These are phyloP conservation scores for Wickerhamomyces bisporus DNA, from an alignment of 805 yeast genomes.

Conservation along the genomic window DNA sequence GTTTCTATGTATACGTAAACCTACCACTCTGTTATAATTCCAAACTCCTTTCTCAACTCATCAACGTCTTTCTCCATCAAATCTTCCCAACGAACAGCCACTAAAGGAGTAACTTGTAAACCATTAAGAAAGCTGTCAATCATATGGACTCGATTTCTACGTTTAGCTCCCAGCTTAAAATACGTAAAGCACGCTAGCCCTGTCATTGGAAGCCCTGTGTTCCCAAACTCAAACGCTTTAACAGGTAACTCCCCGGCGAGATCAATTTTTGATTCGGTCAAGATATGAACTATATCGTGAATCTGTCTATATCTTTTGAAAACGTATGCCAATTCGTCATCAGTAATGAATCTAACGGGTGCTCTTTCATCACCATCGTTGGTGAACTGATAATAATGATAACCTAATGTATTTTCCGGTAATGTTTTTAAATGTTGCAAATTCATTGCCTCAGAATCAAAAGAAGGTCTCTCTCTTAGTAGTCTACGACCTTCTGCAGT, in stretches of 20 bases:
- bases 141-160: constrained; percentile 49
- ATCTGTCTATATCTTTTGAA: constrained; percentile 93
- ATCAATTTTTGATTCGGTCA: constrained; percentile 83
- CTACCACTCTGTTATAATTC: constrained; percentile 35
- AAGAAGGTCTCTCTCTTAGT: constrained; percentile 74
- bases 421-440: constrained; percentile 51
- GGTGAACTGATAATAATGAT: constrained; percentile 77
- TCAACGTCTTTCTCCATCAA: constrained; percentile 65
- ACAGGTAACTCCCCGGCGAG: constrained; percentile 97
- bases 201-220: constrained; percentile 92
- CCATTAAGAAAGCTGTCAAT: constrained; percentile 72
- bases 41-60: constrained; percentile 65
- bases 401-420: constrained; percentile 72
- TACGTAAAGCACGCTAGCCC: constrained; percentile 90
- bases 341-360: constrained; percentile 80
- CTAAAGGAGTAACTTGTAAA: constrained; percentile 63
- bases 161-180: constrained; percentile 57
- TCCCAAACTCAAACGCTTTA: constrained; percentile 87
- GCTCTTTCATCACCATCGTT: constrained; percentile 93
- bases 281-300: constrained; percentile 93
- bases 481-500: constrained; percentile 76
- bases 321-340: constrained; percentile 88
- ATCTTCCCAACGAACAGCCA: constrained; percentile 92
- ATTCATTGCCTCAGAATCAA: constrained; percentile 67
- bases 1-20: background rate